A percentile compares a stretch with the other conserved stretches of the same genome.
Evolutionary conservation across 305 asterid genomes (phyloP).

Genomic region (Solanum aculeatissimum): DNA sequence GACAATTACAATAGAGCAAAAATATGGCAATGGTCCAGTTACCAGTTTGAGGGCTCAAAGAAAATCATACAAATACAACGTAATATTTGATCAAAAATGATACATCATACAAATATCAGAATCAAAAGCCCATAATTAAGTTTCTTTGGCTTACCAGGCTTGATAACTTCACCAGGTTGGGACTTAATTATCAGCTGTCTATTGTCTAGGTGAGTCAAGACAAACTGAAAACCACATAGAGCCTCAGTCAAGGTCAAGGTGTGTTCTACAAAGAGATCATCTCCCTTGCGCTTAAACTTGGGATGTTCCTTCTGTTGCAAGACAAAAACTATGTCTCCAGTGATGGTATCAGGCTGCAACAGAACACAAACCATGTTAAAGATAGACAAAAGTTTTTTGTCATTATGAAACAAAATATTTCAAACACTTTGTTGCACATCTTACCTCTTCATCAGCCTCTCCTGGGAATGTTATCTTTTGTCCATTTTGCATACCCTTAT

Average conservation of each 20-base stretch:
- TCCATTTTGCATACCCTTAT: slow-evolving; percentile 88
- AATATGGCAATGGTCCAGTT: neutral
- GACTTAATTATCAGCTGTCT: slow-evolving; percentile 5
- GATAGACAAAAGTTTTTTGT: neutral
- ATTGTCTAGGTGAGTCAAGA: slow-evolving; percentile 2
- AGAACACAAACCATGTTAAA: neutral
- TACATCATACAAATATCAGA: neutral
- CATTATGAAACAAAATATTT: neutral
- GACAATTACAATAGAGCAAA: neutral
- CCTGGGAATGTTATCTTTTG: slow-evolving; percentile 81
- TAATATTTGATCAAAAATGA: neutral
- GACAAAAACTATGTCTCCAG: slow-evolving; percentile 5
- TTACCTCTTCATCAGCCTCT: slow-evolving; percentile 84
- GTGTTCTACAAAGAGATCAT: slow-evolving; percentile 5
- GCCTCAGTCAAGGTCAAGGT: slow-evolving; percentile 9
- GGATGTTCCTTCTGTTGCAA: slow-evolving; percentile 9
- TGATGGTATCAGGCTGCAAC: slow-evolving; percentile 5
- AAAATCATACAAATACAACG: neutral
- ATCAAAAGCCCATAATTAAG: neutral
- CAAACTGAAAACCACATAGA: slow-evolving; percentile 9
- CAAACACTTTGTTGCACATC: neutral
- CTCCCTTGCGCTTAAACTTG: slow-evolving; percentile 9
- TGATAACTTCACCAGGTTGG: slow-evolving; percentile 8
- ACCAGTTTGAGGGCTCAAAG: neutral
- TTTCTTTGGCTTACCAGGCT: slow-evolving; percentile 1